Evolutionary conservation across 371 early-diverging fungal genomes (phyloP), one percentile per base, ranked within the genome.

Genomic region (Parasitella parasitica): DNA sequence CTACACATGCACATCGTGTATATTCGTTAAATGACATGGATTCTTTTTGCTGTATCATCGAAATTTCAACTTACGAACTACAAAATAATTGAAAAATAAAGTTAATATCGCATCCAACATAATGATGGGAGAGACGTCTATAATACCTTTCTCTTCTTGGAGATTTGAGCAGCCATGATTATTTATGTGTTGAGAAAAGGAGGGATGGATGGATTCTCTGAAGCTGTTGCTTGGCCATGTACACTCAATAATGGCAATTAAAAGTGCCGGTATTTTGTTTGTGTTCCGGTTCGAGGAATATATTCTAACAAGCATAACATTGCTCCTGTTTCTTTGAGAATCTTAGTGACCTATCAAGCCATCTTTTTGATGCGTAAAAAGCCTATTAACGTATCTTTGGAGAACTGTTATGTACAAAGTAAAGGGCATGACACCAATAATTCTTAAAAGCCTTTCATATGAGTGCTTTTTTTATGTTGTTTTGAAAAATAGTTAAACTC

Each of bases 1-100:
- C 67, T 73, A 97, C 90, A 69, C 38, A 39, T 27, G 9, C 20
- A 13, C 8, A 6, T 35, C 22, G 39, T 49, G 13, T 52, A 6
- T 35, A 36, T 46, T 5, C 12, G 22, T 37, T 34, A 35, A 22
- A 54, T 37, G 12, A 26, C 38, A 7, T 37, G 37, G 22, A 41
- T 39, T 39, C 28, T 28, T 27, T 22, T 22, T 28, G 27, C 16
- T 28, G 22, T n/a, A 41, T 55, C n/a, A 18, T 9, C 11, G 20
- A 57, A 43, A 46, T 39, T 6, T 28, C 43, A 49, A 58, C 58
- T 58, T 58, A 58, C 58, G 50, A 58, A 58, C 58, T 58, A 58
- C 49, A 36, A 58, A 58, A 48, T 58, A 49, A 51, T 16, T 5
- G 4, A 49, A 16, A 49, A 49, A 36, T 11, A 5, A 35, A 11